A percentile compares a stretch with the other conserved stretches of the same genome.
phyloP scores from a whole-genome alignment of 1,139 yeast species.

The Blastobotrys petasosporus region DNA sequence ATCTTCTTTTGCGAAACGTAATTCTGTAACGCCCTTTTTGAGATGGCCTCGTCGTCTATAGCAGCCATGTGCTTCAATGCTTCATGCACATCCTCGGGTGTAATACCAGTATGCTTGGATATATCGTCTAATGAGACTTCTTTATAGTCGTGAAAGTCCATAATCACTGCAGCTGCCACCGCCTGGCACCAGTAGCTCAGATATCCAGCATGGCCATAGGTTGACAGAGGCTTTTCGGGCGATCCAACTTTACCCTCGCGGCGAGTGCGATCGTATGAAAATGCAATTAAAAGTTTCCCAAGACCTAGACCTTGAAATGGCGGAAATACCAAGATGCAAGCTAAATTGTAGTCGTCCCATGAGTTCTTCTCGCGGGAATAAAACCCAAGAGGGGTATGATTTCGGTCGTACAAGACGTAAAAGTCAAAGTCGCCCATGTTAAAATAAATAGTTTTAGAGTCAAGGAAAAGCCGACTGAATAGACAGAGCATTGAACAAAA shows the following conservation, averaged over 20 bases:
- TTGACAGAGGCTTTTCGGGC: conserved; percentile 87
- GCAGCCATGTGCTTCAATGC: conserved; percentile 55
- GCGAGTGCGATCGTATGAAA: conserved; percentile 67
- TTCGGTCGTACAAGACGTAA: conserved; percentile 45
- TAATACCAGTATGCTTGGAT: conserved; percentile 58
- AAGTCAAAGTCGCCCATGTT: conserved; percentile 74
- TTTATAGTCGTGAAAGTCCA: conserved; percentile 17
- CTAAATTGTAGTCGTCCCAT: conserved; percentile 80
- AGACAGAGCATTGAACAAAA: conserved; percentile 79
- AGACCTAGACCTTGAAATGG: conserved; percentile 77
- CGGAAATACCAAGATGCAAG: conserved; percentile 87
- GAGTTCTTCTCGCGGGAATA: conserved; percentile 83
- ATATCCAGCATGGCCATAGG: conserved; percentile 70
- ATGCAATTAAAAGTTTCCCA: conserved; percentile 76
- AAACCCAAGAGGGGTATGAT: conserved; percentile 56
- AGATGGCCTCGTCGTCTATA: conserved; percentile 12
- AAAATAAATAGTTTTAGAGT: conserved; percentile 82
- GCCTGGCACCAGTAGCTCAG: conserved; percentile 68
- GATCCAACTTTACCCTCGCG: conserved; percentile 61
- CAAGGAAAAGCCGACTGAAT: conserved; percentile 84
- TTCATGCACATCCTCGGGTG: conserved; percentile 60
- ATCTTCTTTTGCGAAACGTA: conserved; percentile 14
- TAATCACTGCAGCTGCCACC: conserved; percentile 37
- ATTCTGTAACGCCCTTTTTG: conserved; percentile 11
- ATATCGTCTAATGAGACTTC: conserved; percentile 40